phyloP scores from a whole-genome alignment of 2,329 filamentous ascomycete genomes.

The Pestalotiopsis sp. region DNA sequence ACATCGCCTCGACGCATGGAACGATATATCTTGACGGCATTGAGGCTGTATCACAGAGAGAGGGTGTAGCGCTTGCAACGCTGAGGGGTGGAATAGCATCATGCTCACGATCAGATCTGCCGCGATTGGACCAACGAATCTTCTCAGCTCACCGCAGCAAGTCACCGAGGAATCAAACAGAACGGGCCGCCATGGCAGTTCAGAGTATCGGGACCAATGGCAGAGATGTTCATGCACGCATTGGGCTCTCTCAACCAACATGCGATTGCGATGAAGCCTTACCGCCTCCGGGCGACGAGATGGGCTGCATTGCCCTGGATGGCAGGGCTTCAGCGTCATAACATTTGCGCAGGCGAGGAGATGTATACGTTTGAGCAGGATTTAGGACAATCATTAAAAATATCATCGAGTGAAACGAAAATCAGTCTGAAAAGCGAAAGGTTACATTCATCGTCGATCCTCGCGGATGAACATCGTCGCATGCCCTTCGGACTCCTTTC shows the following conservation, averaged over 20 bases:
- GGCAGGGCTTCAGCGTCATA: no score
- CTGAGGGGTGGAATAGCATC: neutral
- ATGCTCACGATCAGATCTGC: neutral
- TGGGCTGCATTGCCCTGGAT: no score
- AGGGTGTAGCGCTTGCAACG: neutral
- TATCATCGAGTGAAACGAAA: no score
- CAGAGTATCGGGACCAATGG: neutral
- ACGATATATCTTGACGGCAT: neutral
- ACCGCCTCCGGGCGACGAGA: no score
- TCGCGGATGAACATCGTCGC: no score
- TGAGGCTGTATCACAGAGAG: neutral
- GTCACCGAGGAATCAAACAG: neutral
- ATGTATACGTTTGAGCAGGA: no score
- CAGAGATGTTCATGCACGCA: neutral
- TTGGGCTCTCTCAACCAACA: neutral
- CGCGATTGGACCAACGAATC: neutral
- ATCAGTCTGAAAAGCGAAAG: no score
- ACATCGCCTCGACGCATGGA: neutral
- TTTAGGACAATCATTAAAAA: no score
- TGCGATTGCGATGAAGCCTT: no score
- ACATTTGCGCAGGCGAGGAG: no score
- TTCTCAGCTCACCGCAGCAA: neutral
- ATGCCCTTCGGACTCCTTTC: no score
- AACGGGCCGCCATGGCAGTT: neutral
- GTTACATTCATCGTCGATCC: no score